Conservation (phyloP, 1,139 yeast species). For the Geotrichum histeridarum region DNA sequence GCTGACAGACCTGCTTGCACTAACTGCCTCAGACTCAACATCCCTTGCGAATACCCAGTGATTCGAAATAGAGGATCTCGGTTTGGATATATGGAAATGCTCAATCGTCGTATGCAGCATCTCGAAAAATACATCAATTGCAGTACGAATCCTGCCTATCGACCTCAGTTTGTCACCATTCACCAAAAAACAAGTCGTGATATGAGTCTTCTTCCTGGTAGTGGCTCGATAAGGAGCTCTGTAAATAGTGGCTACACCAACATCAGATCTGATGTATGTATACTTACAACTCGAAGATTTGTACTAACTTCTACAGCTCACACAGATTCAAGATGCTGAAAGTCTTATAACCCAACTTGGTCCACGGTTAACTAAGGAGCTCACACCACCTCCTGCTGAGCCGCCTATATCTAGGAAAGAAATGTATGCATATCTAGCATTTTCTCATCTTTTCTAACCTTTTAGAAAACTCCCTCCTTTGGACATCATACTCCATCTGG, state of each 20-base stretch:
- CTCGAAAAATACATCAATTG: conserved; percentile 30
- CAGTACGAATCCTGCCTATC: conserved; percentile 19
- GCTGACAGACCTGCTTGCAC: conserved; percentile 40
- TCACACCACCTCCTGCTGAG: conserved; percentile 14
- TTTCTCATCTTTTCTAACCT: neutral
- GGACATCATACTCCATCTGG: conserved; percentile 30
- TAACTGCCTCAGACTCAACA: conserved; percentile 36
- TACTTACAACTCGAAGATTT: neutral
- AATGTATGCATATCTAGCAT: neutral
- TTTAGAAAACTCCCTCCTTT: conserved; percentile 18
- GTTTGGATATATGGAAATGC: conserved; percentile 37
- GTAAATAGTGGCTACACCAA: conserved; percentile 15
- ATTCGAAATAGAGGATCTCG: conserved; percentile 39
- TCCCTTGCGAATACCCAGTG: conserved; percentile 38
- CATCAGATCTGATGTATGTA: conserved; percentile 5
- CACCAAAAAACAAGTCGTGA: conserved; percentile 14
- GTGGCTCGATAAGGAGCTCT: conserved; percentile 4
- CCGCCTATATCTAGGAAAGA: neutral
- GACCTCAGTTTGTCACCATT: conserved; percentile 17
- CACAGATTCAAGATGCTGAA: conserved; percentile 15
- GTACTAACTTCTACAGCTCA: neutral
- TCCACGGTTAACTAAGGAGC: conserved; percentile 13
- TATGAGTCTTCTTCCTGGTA: conserved; percentile 1
- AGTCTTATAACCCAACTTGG: conserved; percentile 19
- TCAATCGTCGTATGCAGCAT: conserved; percentile 33